Percentiles rank a stretch among this genome's conserved stretches.
Evolutionary conservation across 2,329 filamentous ascomycete genomes (phyloP).

Genomic region (Hymenotorrendiella dingleyae): DNA sequence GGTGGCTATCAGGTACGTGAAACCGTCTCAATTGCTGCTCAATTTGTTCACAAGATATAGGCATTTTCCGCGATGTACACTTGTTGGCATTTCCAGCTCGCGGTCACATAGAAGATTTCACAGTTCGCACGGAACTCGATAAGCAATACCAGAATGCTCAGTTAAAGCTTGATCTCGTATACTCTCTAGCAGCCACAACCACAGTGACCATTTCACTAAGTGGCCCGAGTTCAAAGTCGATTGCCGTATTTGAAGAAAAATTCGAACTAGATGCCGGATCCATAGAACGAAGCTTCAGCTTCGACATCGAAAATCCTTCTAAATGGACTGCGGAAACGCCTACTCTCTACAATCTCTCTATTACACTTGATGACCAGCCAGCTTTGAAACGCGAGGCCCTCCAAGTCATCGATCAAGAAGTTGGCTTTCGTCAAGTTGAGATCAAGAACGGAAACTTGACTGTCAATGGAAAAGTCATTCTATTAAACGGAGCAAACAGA

Average conservation of each 20-base stretch:
- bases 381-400: conserved; percentile 20
- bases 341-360: conserved; percentile 47
- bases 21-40: not conserved
- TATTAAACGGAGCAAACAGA: conserved; percentile 49
- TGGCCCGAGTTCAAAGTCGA: conserved; percentile 33
- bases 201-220: conserved; percentile 38
- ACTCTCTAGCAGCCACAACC: conserved; percentile 38
- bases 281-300: conserved; percentile 10
- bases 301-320: conserved; percentile 42
- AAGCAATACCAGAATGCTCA: conserved; percentile 41
- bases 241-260: conserved; percentile 39
- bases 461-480: conserved; percentile 47
- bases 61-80: conserved; percentile 50
- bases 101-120: conserved; percentile 42
- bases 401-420: conserved; percentile 34
- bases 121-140: conserved; percentile 50
- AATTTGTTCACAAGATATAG: conserved; percentile 18
- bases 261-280: conserved; percentile 21
- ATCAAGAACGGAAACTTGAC: conserved; percentile 44
- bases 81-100: conserved; percentile 41
- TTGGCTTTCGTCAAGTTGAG: conserved; percentile 49
- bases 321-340: conserved; percentile 67
- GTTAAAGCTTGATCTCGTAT: conserved; percentile 4
- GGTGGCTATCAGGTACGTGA: conserved; percentile 32
- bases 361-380: conserved; percentile 27